phyloP scores from a whole-genome alignment of 2,329 filamentous ascomycete genomes.

The Pestalotiopsis sp. region DNA sequence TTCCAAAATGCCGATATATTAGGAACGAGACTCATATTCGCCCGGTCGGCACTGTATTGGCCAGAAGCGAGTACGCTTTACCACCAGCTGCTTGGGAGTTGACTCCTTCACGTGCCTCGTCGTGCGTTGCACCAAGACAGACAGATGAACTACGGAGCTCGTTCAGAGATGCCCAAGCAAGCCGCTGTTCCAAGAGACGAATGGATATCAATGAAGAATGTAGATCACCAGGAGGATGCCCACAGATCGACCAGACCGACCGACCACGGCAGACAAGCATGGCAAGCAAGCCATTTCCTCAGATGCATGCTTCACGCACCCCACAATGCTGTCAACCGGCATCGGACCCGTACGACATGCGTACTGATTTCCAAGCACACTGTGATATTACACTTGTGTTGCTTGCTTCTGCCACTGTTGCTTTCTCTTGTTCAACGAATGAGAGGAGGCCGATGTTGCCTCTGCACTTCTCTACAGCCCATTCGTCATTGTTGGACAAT shows the following conservation, averaged over 20 bases:
- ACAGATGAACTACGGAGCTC: not conserved
- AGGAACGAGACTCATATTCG: not conserved
- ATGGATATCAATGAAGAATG: not conserved
- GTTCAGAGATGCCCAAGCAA: not conserved
- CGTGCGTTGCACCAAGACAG: not conserved
- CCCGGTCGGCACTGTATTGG: not conserved
- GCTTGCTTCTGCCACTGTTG: slow-evolving; percentile 13
- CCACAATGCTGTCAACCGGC: slow-evolving; percentile 28
- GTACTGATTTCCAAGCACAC: not conserved
- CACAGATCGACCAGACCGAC: slow-evolving; percentile 17
- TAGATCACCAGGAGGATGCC: not conserved
- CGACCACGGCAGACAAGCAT: not conserved
- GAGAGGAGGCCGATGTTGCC: not conserved
- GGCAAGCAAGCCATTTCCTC: not conserved
- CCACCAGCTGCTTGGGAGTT: not conserved
- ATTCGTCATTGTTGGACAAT: not conserved
- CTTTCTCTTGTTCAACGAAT: not conserved
- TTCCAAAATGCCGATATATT: not conserved
- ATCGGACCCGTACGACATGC: slow-evolving; percentile 17
- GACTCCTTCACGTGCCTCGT: not conserved
- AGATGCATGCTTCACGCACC: slow-evolving; percentile 23
- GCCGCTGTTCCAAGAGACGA: not conserved
- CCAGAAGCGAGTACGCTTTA: not conserved
- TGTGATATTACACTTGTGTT: slow-evolving; percentile 14
- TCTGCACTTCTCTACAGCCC: not conserved